Conservation (phyloP, 768 basidiomycete species). For the Macrolepiota fuliginosa region DNA sequence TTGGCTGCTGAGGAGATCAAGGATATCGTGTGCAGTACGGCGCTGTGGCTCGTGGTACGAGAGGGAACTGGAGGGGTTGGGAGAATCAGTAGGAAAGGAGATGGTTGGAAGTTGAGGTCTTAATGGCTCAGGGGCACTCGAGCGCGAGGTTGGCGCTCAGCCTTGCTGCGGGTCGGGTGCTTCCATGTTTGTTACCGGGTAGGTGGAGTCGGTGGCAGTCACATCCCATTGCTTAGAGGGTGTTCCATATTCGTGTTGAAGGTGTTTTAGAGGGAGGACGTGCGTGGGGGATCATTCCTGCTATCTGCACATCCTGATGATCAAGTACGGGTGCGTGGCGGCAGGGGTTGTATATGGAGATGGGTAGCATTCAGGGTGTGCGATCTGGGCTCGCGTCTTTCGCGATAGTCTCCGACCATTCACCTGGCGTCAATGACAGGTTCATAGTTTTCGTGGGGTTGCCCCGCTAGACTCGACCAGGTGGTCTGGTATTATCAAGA, state of each 20-base stretch:
- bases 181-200: not conserved
- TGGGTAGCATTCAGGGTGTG: not conserved
- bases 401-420: not conserved
- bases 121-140: slow-evolving; percentile 23
- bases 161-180: too few relatives aligned
- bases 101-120: slow-evolving; percentile 73
- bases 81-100: slow-evolving; percentile 72
- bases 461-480: not conserved
- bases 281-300: not conserved
- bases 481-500: not conserved
- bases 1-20: slow-evolving; percentile 92
- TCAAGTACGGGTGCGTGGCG: not conserved
- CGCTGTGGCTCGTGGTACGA: slow-evolving; percentile 87
- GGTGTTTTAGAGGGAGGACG: not conserved
- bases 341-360: not conserved
- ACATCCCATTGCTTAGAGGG: too few relatives aligned
- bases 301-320: not conserved
- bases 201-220: too few relatives aligned
- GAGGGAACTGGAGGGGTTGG: slow-evolving; percentile 93
- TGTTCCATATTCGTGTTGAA: too few relatives aligned
- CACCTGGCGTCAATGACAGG: not conserved
- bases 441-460: not conserved
- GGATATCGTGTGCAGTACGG: slow-evolving; percentile 85
- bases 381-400: not conserved
- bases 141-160: not conserved